These are phyloP conservation scores for Wickerhamomyces bovis DNA, from an alignment of 805 yeast species.

Conservation along the genomic window DNA sequence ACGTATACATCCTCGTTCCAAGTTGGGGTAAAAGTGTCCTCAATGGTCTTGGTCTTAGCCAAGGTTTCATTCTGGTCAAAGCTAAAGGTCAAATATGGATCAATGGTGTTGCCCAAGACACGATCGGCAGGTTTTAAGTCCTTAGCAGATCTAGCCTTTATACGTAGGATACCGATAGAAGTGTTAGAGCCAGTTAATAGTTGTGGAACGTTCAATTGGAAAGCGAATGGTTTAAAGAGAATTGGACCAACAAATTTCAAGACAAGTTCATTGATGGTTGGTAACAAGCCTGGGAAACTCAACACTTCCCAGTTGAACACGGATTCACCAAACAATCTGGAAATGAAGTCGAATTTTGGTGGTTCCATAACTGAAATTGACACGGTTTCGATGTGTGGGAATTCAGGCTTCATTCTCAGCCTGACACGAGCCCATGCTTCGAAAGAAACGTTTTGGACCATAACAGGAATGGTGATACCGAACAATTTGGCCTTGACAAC, in stretches of 20 bases:
- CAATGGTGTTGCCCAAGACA: slow-evolving; percentile 70
- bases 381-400: slow-evolving; percentile 91
- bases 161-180: slow-evolving; percentile 79
- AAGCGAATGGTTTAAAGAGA: slow-evolving; percentile 82
- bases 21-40: slow-evolving; percentile 63
- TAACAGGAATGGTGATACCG: slow-evolving; percentile 75
- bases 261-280: slow-evolving; percentile 79
- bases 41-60: slow-evolving; percentile 63
- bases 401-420: slow-evolving; percentile 80
- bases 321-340: slow-evolving; percentile 69
- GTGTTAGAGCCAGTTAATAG: slow-evolving; percentile 81
- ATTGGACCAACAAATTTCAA: slow-evolving; percentile 85
- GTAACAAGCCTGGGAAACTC: slow-evolving; percentile 79
- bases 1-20: slow-evolving; percentile 80
- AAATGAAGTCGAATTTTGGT: slow-evolving; percentile 81
- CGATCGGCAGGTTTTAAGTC: slow-evolving; percentile 61
- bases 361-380: slow-evolving; percentile 80
- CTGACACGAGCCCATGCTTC: slow-evolving; percentile 71
- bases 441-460: slow-evolving; percentile 76
- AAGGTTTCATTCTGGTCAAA: slow-evolving; percentile 46
- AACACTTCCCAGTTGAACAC: slow-evolving; percentile 84
- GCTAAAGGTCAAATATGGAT: slow-evolving; percentile 80
- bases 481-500: slow-evolving; percentile 76
- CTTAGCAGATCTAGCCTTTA: slow-evolving; percentile 61
- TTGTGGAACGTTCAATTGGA: slow-evolving; percentile 90